These are phyloP conservation scores for Drosera capensis DNA, from an alignment of 148 eudicot species.

Conservation along the genomic window DNA sequence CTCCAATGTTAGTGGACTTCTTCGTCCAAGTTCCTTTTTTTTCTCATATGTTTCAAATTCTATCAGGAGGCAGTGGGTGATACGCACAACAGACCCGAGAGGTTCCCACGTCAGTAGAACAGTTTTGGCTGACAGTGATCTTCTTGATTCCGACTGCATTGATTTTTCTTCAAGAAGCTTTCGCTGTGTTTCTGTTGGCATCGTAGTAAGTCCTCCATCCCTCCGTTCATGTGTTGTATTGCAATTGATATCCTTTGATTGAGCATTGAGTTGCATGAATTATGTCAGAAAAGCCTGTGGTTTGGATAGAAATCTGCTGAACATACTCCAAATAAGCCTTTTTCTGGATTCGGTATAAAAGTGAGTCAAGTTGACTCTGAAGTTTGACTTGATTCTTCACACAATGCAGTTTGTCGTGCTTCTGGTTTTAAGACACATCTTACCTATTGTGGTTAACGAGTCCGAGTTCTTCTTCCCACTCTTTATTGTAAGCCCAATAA, in stretches of 20 bases:
- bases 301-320: not conserved
- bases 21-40: not conserved
- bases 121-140: not conserved
- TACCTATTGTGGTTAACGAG: not conserved
- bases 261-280: not conserved
- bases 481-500: not conserved
- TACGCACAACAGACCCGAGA: not conserved
- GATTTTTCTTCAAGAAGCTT: not conserved
- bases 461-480: not conserved
- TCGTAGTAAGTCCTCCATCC: not conserved
- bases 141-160: not conserved
- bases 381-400: not conserved
- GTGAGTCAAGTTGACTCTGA: not conserved
- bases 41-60: too few species aligned
- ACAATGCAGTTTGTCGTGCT: not conserved
- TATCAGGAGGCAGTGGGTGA: not conserved
- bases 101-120: not conserved
- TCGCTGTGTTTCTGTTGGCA: not conserved
- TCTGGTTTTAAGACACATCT: not conserved
- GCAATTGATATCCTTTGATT: not conserved
- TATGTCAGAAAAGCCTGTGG: not conserved
- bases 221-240: not conserved
- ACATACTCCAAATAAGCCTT: not conserved
- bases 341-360: not conserved
- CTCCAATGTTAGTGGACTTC: too few species aligned